Conservation (phyloP, 164 flowering plant genomes). For the Chimonanthus salicifolius region DNA sequence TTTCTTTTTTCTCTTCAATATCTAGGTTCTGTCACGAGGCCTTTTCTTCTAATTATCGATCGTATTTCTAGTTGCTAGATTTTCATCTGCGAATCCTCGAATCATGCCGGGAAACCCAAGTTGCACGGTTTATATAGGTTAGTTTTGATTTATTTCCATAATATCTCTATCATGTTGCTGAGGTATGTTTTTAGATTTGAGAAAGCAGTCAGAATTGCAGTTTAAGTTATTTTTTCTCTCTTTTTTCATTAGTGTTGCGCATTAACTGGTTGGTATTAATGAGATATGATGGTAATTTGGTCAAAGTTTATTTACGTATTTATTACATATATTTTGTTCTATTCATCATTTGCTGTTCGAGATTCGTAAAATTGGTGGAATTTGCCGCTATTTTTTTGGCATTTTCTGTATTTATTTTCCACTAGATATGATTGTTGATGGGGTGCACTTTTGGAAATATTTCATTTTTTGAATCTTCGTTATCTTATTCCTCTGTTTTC, state of each 20-base stretch:
- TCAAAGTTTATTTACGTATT: too few species aligned
- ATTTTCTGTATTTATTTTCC: too few species aligned
- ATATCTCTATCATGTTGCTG: background rate
- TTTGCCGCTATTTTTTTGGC: too few species aligned
- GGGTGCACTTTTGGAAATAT: too few species aligned
- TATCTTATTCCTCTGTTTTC: too few species aligned
- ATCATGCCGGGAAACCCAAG: constrained; percentile 11
- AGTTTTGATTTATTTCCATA: background rate
- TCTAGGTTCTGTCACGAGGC: background rate
- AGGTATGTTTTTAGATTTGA: background rate
- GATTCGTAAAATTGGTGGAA: too few species aligned
- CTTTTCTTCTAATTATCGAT: background rate
- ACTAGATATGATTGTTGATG: too few species aligned
- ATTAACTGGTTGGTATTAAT: background rate
- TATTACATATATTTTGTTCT: too few species aligned
- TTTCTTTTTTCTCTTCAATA: too few species aligned
- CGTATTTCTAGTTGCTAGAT: background rate
- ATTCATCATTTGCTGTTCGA: too few species aligned
- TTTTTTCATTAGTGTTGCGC: background rate
- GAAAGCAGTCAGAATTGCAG: background rate
- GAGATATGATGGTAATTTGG: background rate
- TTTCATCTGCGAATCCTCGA: background rate
- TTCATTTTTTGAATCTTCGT: too few species aligned
- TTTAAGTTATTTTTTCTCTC: background rate
- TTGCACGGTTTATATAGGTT: constrained; percentile 14